A percentile compares a stretch with the other conserved stretches of the same genome.
Evolutionary conservation across 495 filamentous ascomycete species (phyloP).

Genomic region (Aspergillus homomorphus): DNA sequence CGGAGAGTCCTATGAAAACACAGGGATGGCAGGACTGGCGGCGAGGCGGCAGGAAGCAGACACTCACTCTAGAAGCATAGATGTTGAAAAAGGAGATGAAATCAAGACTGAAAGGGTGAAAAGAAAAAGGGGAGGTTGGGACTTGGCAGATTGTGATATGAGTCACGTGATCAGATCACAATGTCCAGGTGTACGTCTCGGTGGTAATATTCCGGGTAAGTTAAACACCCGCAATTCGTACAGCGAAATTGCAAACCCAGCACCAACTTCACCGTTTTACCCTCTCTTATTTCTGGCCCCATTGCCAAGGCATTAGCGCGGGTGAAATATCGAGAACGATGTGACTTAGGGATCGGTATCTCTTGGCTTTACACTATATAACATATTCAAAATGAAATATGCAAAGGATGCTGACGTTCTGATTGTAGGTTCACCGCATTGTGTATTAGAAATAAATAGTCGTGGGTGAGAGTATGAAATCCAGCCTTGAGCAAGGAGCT

Average conservation of each 20-base stretch:
- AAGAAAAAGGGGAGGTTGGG: too few relatives aligned
- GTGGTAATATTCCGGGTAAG: too few relatives aligned
- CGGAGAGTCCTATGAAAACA: constrained; percentile 17
- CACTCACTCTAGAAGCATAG: constrained; percentile 7
- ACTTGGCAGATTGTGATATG: too few relatives aligned
- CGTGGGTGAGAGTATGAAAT: neutral
- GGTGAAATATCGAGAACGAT: neutral
- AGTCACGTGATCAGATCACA: too few relatives aligned
- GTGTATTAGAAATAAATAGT: neutral
- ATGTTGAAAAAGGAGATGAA: too few relatives aligned
- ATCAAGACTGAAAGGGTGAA: too few relatives aligned
- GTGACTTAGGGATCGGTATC: neutral
- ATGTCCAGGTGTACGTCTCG: too few relatives aligned
- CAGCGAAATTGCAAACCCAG: too few relatives aligned
- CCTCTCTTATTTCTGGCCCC: too few relatives aligned
- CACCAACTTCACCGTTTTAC: too few relatives aligned
- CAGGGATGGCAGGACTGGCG: constrained; percentile 15
- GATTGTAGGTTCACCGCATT: neutral
- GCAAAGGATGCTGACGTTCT: neutral
- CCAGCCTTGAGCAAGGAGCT: neutral
- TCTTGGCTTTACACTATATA: neutral
- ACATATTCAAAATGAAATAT: neutral
- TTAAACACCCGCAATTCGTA: too few relatives aligned
- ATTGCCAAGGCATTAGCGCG: neutral
- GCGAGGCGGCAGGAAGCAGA: constrained; percentile 9